Evolutionary conservation across 768 basidiomycete genomes (phyloP), one percentile per base, ranked within the genome.

Genomic region (Asterophora lycoperdoides): DNA sequence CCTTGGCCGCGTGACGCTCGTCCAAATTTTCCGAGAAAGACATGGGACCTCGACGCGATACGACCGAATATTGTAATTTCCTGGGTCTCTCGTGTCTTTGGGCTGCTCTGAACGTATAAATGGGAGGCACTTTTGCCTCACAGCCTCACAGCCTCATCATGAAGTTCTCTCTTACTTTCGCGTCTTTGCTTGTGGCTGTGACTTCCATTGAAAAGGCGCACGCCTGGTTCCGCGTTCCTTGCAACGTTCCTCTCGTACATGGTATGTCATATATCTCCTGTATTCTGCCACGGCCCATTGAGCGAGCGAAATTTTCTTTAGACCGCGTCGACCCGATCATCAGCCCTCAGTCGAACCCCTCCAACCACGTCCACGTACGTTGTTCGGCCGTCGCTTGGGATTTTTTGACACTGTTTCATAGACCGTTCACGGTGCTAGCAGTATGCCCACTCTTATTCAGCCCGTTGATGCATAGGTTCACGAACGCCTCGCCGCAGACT

Each of bases 171-270:
- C 33, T 44, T 30, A 44, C 53, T 18, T 41, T 57, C 6, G 36
- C 44, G 7, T 54, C 54, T 15, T 46, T 57, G 17, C 38, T 57
- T 5, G 49, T 56, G 6, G 39, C 49, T 49, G 41, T 62, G 38
- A 35, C 49, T 17, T 54, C 51, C 28, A 55, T 58, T 18, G 45
- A 54, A 17, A 37, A 53, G 19, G 56, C 55, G 11, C 49, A 64
- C 45, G 69, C 68, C 5, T 74, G 71, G 72, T 73, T 74, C 55
- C 68, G 69, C 33, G 68, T 72, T 39, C 60, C 69, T 5, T 74
- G 72, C 45, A 23, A 3, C 23, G 3, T 23, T 23, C 23, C 23
- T 6, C 23, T 23, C 23, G 23, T 23, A 6, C 23, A 23, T 23
- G 23, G 23, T 23, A 23, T 23, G 23, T 6, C 23, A 6, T 23